phyloP scores from a whole-genome alignment of 2,329 filamentous ascomycete genomes.

The Colletotrichum tanaceti region DNA sequence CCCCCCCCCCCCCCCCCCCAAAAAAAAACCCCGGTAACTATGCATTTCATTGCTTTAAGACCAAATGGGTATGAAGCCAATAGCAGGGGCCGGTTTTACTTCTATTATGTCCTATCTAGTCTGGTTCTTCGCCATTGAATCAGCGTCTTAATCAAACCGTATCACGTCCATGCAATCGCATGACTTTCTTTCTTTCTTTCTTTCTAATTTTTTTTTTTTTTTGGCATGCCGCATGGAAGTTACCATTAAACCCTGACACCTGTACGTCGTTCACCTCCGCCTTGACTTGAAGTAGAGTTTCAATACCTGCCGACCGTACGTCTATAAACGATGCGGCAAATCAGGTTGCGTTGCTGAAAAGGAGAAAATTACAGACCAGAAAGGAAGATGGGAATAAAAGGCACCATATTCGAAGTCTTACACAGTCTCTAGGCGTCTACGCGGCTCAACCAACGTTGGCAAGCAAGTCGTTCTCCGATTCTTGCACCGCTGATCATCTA shows the following conservation, averaged over 20 bases:
- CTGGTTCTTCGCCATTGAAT: too few species aligned
- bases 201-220: too few species aligned
- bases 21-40: too few species aligned
- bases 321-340: conserved; percentile 9
- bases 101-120: neutral
- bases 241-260: neutral
- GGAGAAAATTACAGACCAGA: neutral
- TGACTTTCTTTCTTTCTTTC: too few species aligned
- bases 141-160: too few species aligned
- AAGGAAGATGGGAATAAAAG: too few species aligned
- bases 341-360: neutral
- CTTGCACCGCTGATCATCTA: conserved; percentile 52
- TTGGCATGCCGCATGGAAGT: too few species aligned
- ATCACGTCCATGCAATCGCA: too few species aligned
- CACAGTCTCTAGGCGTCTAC: conserved; percentile 54
- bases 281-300: neutral
- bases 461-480: conserved; percentile 54
- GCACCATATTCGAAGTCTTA: conserved; percentile 42
- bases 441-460: conserved; percentile 54
- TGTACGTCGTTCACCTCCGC: neutral
- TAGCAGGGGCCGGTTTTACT: neutral
- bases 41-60: too few species aligned
- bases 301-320: neutral
- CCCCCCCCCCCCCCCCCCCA: too few species aligned
- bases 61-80: conserved; percentile 30